Percentiles rank a stretch among this genome's conserved stretches.
phyloP scores from a whole-genome alignment of 805 yeast species.

The Metschnikowia hibisci region DNA sequence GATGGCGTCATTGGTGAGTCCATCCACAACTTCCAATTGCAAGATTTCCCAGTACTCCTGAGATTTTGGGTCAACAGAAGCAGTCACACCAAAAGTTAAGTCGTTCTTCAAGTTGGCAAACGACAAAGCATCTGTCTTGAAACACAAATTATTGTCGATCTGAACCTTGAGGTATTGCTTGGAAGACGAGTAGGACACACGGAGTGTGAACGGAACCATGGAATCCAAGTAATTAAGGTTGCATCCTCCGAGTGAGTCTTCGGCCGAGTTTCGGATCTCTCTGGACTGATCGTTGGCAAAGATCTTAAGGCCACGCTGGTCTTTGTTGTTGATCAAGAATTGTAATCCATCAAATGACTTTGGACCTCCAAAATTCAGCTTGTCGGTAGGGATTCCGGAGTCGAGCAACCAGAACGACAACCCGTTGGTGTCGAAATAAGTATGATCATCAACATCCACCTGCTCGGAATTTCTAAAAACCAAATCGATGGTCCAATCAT shows the following conservation, averaged over 20 bases:
- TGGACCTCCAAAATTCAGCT: slow-evolving; percentile 52
- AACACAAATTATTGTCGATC: slow-evolving; percentile 65
- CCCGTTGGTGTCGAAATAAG: slow-evolving; percentile 44
- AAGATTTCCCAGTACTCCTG: slow-evolving; percentile 63
- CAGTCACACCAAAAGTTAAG: slow-evolving; percentile 53
- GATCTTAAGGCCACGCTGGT: slow-evolving; percentile 52
- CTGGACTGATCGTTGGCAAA: slow-evolving; percentile 57
- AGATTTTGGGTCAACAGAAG: slow-evolving; percentile 29
- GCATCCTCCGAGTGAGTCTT: slow-evolving; percentile 51
- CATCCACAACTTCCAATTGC: slow-evolving; percentile 52
- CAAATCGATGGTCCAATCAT: slow-evolving; percentile 56
- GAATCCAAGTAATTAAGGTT: slow-evolving; percentile 59
- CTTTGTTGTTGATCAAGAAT: slow-evolving; percentile 48
- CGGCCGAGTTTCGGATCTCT: slow-evolving; percentile 25
- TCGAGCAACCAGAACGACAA: slow-evolving; percentile 55
- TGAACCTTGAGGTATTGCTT: slow-evolving; percentile 56
- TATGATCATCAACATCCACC: slow-evolving; percentile 23
- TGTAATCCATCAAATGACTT: slow-evolving; percentile 59
- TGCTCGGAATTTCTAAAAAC: slow-evolving; percentile 60
- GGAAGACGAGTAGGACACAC: slow-evolving; percentile 53
- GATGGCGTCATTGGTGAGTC: slow-evolving; percentile 50
- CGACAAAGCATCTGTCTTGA: slow-evolving; percentile 55
- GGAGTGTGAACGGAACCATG: slow-evolving; percentile 65
- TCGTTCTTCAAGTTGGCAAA: slow-evolving; percentile 36
- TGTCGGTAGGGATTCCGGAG: slow-evolving; percentile 17